phyloP scores from a whole-genome alignment of 176 grass and related monocot genomes.

The Paspalum notatum region DNA sequence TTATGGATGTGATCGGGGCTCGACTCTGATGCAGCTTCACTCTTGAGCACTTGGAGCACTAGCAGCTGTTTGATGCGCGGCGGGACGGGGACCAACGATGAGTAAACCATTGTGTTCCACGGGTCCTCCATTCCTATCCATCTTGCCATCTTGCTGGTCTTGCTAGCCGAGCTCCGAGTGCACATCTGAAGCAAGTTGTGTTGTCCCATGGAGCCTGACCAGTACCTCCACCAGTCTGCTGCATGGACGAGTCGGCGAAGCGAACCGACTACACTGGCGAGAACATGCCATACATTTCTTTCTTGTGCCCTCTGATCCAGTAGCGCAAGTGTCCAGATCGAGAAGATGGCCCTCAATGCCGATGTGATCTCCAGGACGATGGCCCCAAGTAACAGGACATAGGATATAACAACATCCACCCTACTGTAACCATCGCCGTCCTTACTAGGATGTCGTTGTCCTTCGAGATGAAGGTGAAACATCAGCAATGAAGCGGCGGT shows the following conservation, averaged over 20 bases:
- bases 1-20: background rate
- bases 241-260: background rate
- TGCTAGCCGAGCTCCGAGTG: background rate
- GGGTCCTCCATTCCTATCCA: background rate
- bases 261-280: background rate
- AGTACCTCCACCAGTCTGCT: background rate
- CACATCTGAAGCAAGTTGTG: background rate
- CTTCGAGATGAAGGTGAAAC: background rate
- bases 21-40: rapidly evolving
- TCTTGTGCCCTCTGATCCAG: background rate
- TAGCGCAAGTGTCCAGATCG: conserved; percentile 18
- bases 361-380: conserved; percentile 26
- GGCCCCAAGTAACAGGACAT: conserved; percentile 20
- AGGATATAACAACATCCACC: conserved; percentile 29
- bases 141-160: background rate
- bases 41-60: background rate
- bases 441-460: too few relatives aligned
- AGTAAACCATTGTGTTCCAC: background rate
- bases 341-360: background rate
- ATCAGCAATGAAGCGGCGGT: background rate
- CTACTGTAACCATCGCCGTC: background rate
- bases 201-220: conserved; percentile 46
- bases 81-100: background rate
- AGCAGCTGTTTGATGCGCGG: background rate
- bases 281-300: too few relatives aligned